Percentiles rank a stretch among this genome's conserved stretches.
Conservation (phyloP, 129 eudicot genomes). For the Flaveria sonorensis region DNA sequence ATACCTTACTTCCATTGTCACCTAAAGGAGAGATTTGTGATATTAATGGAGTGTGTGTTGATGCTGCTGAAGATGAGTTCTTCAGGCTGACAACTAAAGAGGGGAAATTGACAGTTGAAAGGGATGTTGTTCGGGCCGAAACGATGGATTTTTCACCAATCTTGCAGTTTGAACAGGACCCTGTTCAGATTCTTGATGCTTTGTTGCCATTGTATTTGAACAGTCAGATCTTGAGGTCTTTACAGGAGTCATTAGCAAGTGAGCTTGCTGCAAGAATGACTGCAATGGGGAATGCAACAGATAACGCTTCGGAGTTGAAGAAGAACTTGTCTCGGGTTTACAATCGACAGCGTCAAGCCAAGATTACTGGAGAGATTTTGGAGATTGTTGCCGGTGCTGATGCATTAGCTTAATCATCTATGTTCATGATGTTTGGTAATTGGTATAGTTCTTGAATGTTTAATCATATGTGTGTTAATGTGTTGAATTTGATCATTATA, state of each 20-base stretch:
- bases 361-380: conserved; percentile 59
- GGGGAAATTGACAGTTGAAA: conserved; percentile 53
- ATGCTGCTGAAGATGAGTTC: conserved; percentile 59
- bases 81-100: conserved; percentile 58
- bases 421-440: conserved; percentile 1
- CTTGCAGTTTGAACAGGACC: conserved; percentile 61
- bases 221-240: conserved; percentile 62
- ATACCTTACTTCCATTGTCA: conserved; percentile 51
- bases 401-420: conserved; percentile 30
- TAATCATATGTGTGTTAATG: conserved; percentile 4
- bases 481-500: conserved; percentile 19
- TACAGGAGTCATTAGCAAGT: conserved; percentile 66
- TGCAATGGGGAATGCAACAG: conserved; percentile 60
- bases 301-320: conserved; percentile 55
- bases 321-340: conserved; percentile 42
- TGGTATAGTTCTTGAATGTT: conserved; percentile 22
- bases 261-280: conserved; percentile 66
- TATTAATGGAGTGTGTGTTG: conserved; percentile 48
- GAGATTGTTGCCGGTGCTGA: conserved; percentile 63
- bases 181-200: conserved; percentile 63
- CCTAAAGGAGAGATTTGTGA: conserved; percentile 58
- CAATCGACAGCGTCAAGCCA: conserved; percentile 53
- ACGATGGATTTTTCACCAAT: conserved; percentile 38
- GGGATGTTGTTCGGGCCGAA: conserved; percentile 33
- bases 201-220: conserved; percentile 58